Evolutionary conservation across 768 basidiomycete species (phyloP), one percentile per base, ranked within the genome.

Genomic region (Floccularia luteovirens): DNA sequence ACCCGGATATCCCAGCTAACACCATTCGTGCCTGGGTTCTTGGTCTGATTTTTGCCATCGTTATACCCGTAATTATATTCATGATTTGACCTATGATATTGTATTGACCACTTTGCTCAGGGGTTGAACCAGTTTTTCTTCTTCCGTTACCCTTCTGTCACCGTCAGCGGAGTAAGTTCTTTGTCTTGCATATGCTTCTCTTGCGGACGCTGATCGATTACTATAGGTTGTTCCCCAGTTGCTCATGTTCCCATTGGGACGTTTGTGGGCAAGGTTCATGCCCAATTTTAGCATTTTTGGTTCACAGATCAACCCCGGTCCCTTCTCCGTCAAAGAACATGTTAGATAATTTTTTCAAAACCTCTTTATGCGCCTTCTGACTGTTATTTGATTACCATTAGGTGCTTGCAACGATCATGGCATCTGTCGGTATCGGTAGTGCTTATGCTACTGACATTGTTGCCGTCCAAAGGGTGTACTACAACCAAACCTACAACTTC

Each of bases 381-480:
- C 20, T 24, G 33, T 40, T 23, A 37, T 51, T 28, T 31, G 51
- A 49, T 3, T 27, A 24, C 14, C 16, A 28, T 10, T 42, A 65
- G 58, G 82, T 83, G 23, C 55, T 79, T 43, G 68, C 78, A 43
- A 77, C 76, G 31, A 72, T 81, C 40, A 73, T 60, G 62, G 60
- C 61, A 17, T 55, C 59, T 1, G 62, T 67, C 17, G 69, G 65
- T 33, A 50, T 52, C 5, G 53, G 59, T 31, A 72, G 76, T 6
- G 83, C 83, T 17, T 89, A 88, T 41, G 83, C 82, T 23, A 83
- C 80, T 7, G 87, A 85, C 44, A 75, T 84, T 28, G 67, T 85
- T 28, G 81, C 82, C n/a, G 82, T 86, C 8, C 85, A 86, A 49
- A 64, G 79, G 11, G 75, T 85, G 6, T 85, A 69, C 53, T 89